These are phyloP conservation scores for Phytophthora hibernalis DNA, from an alignment of 352 stramenopile genomes.

Conservation along the genomic window DNA sequence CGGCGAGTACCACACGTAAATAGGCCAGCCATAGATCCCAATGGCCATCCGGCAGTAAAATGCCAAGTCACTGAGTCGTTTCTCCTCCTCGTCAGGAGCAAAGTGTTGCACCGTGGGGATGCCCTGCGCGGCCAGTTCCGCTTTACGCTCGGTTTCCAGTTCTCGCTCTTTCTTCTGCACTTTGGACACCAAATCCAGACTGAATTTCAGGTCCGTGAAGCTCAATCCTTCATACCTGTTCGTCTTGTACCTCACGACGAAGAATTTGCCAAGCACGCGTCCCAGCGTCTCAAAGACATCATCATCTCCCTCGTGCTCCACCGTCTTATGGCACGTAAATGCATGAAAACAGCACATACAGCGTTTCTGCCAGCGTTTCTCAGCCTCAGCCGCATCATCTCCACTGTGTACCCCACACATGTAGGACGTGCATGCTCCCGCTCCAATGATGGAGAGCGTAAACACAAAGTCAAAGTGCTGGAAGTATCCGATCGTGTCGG, in stretches of 20 bases:
- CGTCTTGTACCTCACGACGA: conserved; percentile 75
- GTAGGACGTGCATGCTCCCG: conserved; percentile 62
- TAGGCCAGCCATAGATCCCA: conserved; percentile 83
- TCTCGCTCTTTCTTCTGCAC: conserved; percentile 62
- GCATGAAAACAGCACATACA: conserved; percentile 67
- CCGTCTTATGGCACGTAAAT: conserved; percentile 56
- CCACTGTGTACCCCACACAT: conserved; percentile 75
- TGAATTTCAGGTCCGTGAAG: conserved; percentile 79
- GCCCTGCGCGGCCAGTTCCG: conserved; percentile 32
- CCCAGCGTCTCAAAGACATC: conserved; percentile 77
- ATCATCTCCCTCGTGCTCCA: conserved; percentile 53
- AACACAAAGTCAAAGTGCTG: conserved; percentile 81
- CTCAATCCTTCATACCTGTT: conserved; percentile 69
- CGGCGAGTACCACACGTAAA: conserved; percentile 82
- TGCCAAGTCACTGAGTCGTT: conserved; percentile 55
- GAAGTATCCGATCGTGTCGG: conserved; percentile 64
- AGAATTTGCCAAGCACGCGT: conserved; percentile 75
- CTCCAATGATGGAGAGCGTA: conserved; percentile 45
- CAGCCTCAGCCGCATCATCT: conserved; percentile 55
- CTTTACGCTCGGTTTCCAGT: conserved; percentile 34
- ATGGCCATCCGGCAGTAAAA: conserved; percentile 76
- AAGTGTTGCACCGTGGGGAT: conserved; percentile 43
- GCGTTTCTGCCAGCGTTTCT: conserved; percentile 71
- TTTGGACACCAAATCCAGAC: conserved; percentile 67
- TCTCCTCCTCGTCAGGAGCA: conserved; percentile 48